Base-by-base conservation (phyloP, 163 green algal species). In the Chloromonas sp. region DNA sequence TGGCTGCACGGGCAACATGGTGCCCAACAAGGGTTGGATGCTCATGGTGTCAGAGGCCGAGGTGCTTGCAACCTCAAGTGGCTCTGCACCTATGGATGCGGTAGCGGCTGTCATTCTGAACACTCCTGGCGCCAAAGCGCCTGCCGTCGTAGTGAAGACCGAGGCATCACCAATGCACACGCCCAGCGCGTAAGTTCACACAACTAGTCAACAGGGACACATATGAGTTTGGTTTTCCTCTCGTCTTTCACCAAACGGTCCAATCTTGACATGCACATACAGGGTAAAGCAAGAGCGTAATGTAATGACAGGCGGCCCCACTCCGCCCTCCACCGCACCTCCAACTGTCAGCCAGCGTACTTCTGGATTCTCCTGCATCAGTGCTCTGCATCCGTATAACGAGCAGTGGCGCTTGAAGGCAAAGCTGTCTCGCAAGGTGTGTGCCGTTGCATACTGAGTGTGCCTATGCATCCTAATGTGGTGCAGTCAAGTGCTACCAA, bases 331-430 rank as follows among this genome's bases (percentile, higher is more conserved):
- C 66, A n/a, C 66, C 5, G 66, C 11, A 11, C 8, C 66, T 11
- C 66, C 66, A 8, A 76, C 66, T 60, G 60, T 74, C 79, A 83
- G 60, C 60, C 57, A 61, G 8, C 57, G 14, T 3, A 71, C 79
- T 60, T 14, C 2, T 2, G 60, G 60, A 1, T 71, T 74, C 59
- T 14, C 79, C 13, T 13, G 92, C 60, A 93, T 97, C 82, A 74
- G 79, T 3, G 85, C 89, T 1, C 88, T 97, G 71, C 95, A 97
- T 87, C 94, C 94, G 5, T 97, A 98, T 89, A 93, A 94, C 78
- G 89, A 88, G 85, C 82, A 89, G 76, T 98, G 95, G 95, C 92
- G 89, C 70, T 94, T 98, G 88, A 94, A 94, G 85, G 95, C 94
- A 14, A 91, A 93, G 84, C 60, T 98, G 58, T 85, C 88, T 36